Evolutionary conservation across 139 green algal species (phyloP).

Genomic region (Nannochloris sp.): DNA sequence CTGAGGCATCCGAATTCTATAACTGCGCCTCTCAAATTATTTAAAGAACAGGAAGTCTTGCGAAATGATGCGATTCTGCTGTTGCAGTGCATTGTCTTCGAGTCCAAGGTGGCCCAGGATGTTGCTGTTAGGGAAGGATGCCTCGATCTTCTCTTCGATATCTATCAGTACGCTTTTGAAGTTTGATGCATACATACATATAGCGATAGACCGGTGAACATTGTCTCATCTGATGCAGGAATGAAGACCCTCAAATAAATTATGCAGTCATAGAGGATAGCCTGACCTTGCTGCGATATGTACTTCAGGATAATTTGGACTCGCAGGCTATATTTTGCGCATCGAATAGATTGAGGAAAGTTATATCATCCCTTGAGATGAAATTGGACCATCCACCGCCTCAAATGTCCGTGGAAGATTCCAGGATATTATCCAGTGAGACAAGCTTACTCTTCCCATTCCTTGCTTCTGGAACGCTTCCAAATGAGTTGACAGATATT

Average conservation of each 20-base stretch:
- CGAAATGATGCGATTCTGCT: slow-evolving; percentile 77
- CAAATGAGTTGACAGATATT: background rate
- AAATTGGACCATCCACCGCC: background rate
- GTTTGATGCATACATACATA: background rate
- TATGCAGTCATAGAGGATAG: background rate
- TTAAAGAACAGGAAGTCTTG: slow-evolving; percentile 66
- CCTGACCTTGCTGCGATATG: background rate
- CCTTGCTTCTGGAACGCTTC: background rate
- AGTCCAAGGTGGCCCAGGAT: slow-evolving; percentile 67
- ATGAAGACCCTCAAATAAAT: background rate
- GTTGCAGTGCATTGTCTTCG: slow-evolving; percentile 55
- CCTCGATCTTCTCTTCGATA: slow-evolving; percentile 68
- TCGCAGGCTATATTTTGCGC: slow-evolving; percentile 1
- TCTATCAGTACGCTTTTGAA: background rate
- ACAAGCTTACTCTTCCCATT: background rate
- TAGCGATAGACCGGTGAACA: background rate
- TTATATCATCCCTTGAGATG: background rate
- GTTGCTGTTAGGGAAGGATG: slow-evolving; percentile 84
- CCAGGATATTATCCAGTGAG: background rate
- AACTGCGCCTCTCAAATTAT: slow-evolving; percentile 56
- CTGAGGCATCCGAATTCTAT: background rate
- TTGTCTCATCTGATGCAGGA: background rate
- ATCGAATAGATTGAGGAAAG: background rate
- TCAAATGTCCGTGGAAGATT: background rate
- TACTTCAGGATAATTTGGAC: background rate